A percentile compares a stretch with the other conserved stretches of the same genome.
These are phyloP conservation scores for Nannizziopsis arthrosporioides DNA, from an alignment of 2,329 filamentous ascomycete genomes.

Conservation along the genomic window DNA sequence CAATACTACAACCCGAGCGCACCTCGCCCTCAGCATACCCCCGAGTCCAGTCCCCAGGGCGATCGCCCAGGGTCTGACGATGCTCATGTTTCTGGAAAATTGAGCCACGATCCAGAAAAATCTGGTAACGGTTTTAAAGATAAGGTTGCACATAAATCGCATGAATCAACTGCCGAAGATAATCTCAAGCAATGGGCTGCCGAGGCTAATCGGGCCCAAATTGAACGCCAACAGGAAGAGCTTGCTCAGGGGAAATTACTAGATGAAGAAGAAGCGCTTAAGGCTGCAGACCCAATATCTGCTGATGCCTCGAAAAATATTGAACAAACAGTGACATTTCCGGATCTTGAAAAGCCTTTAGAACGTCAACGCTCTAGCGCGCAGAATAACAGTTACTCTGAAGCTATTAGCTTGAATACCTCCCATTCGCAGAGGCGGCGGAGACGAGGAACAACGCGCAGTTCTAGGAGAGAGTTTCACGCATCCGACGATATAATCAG, in stretches of 20 bases:
- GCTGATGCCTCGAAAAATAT: constrained; percentile 19
- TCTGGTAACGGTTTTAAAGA: constrained; percentile 23
- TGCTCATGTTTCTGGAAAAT: constrained; percentile 6
- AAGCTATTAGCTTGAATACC: constrained; percentile 30
- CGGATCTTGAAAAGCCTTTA: constrained; percentile 19
- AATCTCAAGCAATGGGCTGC: constrained; percentile 26
- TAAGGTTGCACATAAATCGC: constrained; percentile 19
- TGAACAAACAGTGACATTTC: constrained; percentile 17
- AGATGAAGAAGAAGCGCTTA: constrained; percentile 37
- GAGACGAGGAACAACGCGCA: constrained; percentile 36
- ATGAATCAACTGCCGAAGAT: constrained; percentile 22
- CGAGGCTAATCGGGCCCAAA: constrained; percentile 25
- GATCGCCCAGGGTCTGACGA: constrained; percentile 30
- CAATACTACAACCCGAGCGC: constrained; percentile 31
- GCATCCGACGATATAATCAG: constrained; percentile 63
- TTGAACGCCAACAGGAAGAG: constrained; percentile 26
- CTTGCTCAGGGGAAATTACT: constrained; percentile 21
- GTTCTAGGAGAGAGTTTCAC: constrained; percentile 38
- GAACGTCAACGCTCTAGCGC: constrained; percentile 25
- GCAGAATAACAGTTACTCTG: constrained; percentile 30
- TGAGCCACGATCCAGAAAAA: constrained; percentile 21
- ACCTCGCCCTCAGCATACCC: constrained; percentile 19
- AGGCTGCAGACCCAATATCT: constrained; percentile 21
- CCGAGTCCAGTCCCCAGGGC: constrained; percentile 28
- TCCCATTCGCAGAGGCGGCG: constrained; percentile 28